These are phyloP conservation scores for Nitzschia sp. DNA, from an alignment of 108 stramenopile genomes.

Conservation along the genomic window DNA sequence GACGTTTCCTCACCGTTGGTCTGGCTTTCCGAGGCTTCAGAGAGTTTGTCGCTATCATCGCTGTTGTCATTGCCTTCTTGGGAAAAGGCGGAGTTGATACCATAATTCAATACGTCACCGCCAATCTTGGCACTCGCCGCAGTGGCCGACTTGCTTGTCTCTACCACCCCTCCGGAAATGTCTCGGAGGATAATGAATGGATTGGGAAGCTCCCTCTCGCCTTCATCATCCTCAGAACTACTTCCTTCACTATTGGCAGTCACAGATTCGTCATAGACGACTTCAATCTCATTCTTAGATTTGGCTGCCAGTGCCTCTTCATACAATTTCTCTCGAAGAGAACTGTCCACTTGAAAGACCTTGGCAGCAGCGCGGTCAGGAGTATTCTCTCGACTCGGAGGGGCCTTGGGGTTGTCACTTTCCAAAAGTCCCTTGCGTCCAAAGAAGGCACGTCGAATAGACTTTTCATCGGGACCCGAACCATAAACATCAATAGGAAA, in stretches of 20 bases:
- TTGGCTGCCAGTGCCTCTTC: not conserved
- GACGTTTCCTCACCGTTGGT: not conserved
- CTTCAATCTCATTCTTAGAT: not conserved
- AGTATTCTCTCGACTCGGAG: conserved; percentile 2
- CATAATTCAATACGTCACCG: not conserved
- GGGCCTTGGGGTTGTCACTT: not conserved
- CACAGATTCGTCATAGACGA: conserved; percentile 9
- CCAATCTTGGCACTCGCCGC: conserved; percentile 5
- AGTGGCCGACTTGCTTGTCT: conserved; percentile 1
- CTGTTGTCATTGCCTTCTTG: conserved; percentile 1
- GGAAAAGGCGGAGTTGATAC: conserved; percentile 4
- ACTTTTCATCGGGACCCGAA: conserved; percentile 60
- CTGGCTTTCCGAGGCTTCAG: not conserved
- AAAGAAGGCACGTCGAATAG: conserved; percentile 68
- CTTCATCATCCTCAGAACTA: not conserved
- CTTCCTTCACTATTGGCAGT: not conserved
- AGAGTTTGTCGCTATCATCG: not conserved
- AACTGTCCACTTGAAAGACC: not conserved
- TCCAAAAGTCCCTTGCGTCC: conserved; percentile 47
- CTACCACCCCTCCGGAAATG: conserved; percentile 10
- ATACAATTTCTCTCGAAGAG: conserved; percentile 11
- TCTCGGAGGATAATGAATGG: conserved; percentile 18
- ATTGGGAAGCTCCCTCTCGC: conserved; percentile 14
- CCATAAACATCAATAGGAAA: conserved; percentile 81
- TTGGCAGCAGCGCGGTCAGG: conserved; percentile 1